phyloP scores from a whole-genome alignment of 2,329 filamentous ascomycete genomes.

The Ascochyta fabae region DNA sequence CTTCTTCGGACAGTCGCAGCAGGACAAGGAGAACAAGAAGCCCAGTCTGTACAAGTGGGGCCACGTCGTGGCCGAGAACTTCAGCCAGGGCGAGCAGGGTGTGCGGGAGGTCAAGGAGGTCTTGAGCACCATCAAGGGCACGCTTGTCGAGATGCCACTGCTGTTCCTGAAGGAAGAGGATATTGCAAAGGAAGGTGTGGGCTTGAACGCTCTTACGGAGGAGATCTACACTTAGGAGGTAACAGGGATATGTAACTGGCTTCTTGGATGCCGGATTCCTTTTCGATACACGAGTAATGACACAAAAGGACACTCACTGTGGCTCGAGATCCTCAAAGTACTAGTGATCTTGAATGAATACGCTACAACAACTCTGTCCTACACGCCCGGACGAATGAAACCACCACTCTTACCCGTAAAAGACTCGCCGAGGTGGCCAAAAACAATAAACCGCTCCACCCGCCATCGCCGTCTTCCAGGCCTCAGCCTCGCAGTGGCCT shows the following conservation, averaged over 20 bases:
- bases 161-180: conserved; percentile 85
- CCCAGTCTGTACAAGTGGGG: conserved; percentile 77
- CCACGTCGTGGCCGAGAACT: conserved; percentile 73
- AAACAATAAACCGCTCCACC: background rate
- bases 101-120: conserved; percentile 66
- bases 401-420: too few species aligned
- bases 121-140: conserved; percentile 71
- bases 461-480: too few species aligned
- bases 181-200: conserved; percentile 81
- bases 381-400: too few species aligned
- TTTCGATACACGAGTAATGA: background rate
- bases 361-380: too few species aligned
- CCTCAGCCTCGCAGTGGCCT: background rate
- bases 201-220: conserved; percentile 58
- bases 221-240: conserved; percentile 53
- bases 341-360: too few species aligned
- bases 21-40: conserved; percentile 50
- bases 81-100: conserved; percentile 52
- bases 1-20: conserved; percentile 62
- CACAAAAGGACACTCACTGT: background rate
- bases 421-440: too few species aligned
- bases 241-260: background rate
- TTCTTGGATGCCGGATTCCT: background rate
- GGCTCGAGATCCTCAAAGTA: background rate
- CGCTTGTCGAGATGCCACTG: conserved; percentile 82